Evolutionary conservation across 306 rosid species (phyloP), one percentile per base, ranked within the genome.

Genomic region (Lathyrus sativus): DNA sequence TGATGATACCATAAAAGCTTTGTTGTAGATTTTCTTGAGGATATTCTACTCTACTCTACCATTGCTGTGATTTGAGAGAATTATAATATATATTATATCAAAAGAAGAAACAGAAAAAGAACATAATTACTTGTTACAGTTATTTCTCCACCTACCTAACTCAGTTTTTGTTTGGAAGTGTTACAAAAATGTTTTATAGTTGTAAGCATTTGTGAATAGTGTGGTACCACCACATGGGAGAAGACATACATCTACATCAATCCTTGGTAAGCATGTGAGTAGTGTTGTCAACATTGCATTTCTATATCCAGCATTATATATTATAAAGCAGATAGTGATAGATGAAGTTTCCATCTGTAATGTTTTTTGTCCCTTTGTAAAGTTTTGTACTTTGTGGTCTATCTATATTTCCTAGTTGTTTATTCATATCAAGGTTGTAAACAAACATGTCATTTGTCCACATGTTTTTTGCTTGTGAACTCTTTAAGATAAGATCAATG

Each of bases 201-300:
- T 58, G 57, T 26, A 51, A 49, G 35, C 65, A 76, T 74, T 28
- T 64, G 76, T 46, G 28, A 7, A 61, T 51, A 19, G 65, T 59
- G 76, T 70, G 76, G 60, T 55, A 66, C 67, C 85, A 85, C 95
- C 85, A 85, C 95, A 86, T 82, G 95, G 83, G 70, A 68, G 35
- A 79, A 75, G 80, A 74, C 79, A 39, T 4, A 19, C 17, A 56
- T 56, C 62, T 6, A 43, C 2, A 53, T 76, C 75, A 75, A 63
- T 71, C 43, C 13, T 70, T 74, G 68, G 44, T 39, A 74, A 37
- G 78, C 92, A 80, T 85, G 86, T 87, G 96, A 82, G 82, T 43
- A 29, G 85, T 62, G 82, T 63, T 62, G 82, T 63, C 70, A 72
- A 59, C 28, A 50, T 79, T 58, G 60, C 76, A 45, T 70, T 66